These are phyloP conservation scores for Suillus discolor DNA, from an alignment of 768 basidiomycete species.

Conservation along the genomic window DNA sequence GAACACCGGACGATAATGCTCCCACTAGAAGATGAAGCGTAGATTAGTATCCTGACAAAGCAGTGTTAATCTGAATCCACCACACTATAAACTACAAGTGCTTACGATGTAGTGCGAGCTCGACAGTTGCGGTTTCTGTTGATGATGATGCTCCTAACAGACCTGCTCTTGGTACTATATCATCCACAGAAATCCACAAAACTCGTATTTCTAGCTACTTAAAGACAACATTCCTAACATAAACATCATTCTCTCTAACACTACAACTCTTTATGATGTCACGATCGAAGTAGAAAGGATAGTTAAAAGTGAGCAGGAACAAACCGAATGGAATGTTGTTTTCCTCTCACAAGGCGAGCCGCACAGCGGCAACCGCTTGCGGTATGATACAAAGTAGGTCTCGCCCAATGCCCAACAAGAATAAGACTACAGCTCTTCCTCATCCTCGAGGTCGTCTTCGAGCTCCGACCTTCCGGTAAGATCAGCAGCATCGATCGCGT, in stretches of 20 bases:
- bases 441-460: background rate
- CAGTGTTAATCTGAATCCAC: background rate
- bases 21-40: constrained; percentile 33
- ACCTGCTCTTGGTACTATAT: constrained; percentile 51
- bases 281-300: no score
- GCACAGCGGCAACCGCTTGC: no score
- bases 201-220: no score
- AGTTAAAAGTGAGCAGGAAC: no score
- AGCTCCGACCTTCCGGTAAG: constrained; percentile 18
- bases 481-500: constrained; percentile 55
- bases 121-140: constrained; percentile 73
- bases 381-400: background rate
- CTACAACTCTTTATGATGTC: no score
- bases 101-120: constrained; percentile 69
- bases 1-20: background rate
- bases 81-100: background rate
- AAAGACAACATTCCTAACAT: no score
- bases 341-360: no score
- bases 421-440: background rate
- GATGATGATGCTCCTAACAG: constrained; percentile 62
- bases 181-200: no score
- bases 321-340: no score
- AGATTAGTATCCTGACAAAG: constrained; percentile 27
- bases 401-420: background rate
- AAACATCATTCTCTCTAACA: no score